Percentiles rank a stretch among this genome's conserved stretches.
Conservation (phyloP, 2,329 filamentous ascomycete genomes). For the Trichophyton rubrum region DNA sequence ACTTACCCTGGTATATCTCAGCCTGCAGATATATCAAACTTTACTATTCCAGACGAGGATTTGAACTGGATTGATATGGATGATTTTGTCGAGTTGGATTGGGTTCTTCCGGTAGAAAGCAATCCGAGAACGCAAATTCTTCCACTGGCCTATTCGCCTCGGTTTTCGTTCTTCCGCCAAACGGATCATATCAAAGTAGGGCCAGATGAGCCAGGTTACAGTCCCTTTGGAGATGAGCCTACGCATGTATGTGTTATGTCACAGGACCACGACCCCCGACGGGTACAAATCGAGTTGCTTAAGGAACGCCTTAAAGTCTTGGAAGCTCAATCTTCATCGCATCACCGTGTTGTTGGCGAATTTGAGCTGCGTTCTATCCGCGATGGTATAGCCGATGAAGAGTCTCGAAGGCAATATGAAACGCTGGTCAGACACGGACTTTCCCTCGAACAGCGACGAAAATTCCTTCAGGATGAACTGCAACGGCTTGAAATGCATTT, state of each 20-base stretch:
- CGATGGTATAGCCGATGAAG: constrained; percentile 40
- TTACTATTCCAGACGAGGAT: constrained; percentile 91
- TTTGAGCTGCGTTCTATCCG: constrained; percentile 53
- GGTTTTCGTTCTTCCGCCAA: constrained; percentile 93
- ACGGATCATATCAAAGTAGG: constrained; percentile 77
- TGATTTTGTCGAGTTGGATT: constrained; percentile 95
- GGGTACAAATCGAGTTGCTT: constrained; percentile 77
- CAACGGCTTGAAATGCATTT: constrained; percentile 36
- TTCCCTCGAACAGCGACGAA: constrained; percentile 45
- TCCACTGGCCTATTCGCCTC: constrained; percentile 81
- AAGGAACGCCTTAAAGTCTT: constrained; percentile 67
- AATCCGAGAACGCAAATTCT: constrained; percentile 91
- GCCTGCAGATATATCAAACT: constrained; percentile 60
- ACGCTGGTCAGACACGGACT: constrained; percentile 44
- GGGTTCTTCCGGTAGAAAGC: constrained; percentile 79
- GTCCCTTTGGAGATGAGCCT: constrained; percentile 82
- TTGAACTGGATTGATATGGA: constrained; percentile 99
- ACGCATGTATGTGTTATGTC: constrained; percentile 96
- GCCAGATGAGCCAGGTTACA: constrained; percentile 64
- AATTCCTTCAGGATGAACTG: constrained; percentile 47
- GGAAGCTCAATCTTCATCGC: constrained; percentile 62
- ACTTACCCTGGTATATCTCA: constrained; percentile 42
- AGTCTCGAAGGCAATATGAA: constrained; percentile 34
- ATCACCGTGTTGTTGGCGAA: constrained; percentile 60
- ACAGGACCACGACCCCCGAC: constrained; percentile 72